Percentiles rank a stretch among this genome's conserved stretches.
These are phyloP conservation scores for Rhodocollybia butyracea DNA, from an alignment of 768 basidiomycete species.

Conservation along the genomic window DNA sequence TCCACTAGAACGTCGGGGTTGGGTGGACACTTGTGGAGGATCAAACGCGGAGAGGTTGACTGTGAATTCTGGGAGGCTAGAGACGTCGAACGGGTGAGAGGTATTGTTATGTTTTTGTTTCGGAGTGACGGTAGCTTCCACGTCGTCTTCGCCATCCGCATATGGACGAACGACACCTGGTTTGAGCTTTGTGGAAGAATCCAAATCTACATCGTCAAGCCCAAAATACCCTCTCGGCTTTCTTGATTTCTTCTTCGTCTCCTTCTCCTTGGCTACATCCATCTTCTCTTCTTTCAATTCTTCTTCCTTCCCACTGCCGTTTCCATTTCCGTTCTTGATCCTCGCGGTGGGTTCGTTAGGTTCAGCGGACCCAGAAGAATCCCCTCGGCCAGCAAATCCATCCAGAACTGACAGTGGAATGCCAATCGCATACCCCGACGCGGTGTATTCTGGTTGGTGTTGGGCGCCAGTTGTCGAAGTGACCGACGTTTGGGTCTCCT, in stretches of 20 bases:
- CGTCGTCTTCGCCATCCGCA: background rate
- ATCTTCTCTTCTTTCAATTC: background rate
- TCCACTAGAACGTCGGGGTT: background rate
- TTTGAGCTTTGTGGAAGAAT: background rate
- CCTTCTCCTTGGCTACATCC: background rate
- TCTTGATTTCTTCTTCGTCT: background rate
- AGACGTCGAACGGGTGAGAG: background rate
- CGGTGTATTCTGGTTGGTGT: constrained; percentile 5
- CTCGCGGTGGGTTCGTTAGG: background rate
- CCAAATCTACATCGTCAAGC: constrained; percentile 5
- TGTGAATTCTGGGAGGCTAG: constrained; percentile 3
- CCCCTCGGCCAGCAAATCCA: constrained; percentile 1
- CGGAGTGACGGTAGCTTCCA: background rate
- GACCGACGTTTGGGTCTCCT: background rate
- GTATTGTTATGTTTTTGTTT: no score
- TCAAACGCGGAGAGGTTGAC: background rate
- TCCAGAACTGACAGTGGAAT: constrained; percentile 1
- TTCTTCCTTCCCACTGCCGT: background rate
- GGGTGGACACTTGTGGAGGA: background rate
- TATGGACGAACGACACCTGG: background rate
- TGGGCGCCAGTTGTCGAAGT: background rate
- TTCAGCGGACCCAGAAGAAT: background rate
- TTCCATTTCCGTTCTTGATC: background rate
- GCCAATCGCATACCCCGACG: constrained; percentile 5
- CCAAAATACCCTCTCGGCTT: constrained; percentile 1